Percentiles rank a stretch among this genome's conserved stretches.
These are phyloP conservation scores for Geopyxis carbonaria DNA, from an alignment of 495 filamentous ascomycete species.

Conservation along the genomic window DNA sequence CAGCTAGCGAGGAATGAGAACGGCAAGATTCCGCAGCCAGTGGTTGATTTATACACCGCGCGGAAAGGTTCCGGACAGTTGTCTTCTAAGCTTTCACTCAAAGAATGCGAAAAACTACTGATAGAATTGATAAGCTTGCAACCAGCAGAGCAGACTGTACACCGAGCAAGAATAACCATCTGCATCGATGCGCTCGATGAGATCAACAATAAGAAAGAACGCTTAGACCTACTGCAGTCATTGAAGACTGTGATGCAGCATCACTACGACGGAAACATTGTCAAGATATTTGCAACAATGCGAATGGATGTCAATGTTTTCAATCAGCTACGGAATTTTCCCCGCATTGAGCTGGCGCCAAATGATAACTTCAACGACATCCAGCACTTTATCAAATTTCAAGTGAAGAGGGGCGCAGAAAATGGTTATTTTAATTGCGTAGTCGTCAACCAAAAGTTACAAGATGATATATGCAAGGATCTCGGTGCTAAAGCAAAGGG, in stretches of 20 bases:
- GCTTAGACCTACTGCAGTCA: conserved; percentile 4
- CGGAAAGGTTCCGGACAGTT: neutral
- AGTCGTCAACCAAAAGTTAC: no score
- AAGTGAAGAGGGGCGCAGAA: no score
- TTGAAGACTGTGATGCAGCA: conserved; percentile 5
- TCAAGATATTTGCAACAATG: conserved; percentile 18
- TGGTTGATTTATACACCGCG: neutral
- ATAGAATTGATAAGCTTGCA: conserved; percentile 3
- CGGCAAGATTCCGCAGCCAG: neutral
- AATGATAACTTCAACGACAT: conserved; percentile 6
- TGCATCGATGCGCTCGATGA: conserved; percentile 17
- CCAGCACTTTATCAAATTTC: conserved; percentile 1
- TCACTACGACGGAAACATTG: conserved; percentile 1
- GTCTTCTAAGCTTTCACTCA: neutral
- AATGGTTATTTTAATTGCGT: no score
- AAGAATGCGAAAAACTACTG: conserved; percentile 3
- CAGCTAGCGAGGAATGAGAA: neutral
- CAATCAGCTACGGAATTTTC: conserved; percentile 1
- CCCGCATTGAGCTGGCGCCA: conserved; percentile 1
- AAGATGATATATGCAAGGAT: conserved; percentile 1
- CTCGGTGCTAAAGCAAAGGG: neutral
- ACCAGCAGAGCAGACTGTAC: no score
- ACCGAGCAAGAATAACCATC: neutral
- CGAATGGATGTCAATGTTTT: conserved; percentile 15
- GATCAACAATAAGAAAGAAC: conserved; percentile 1